Evolutionary conservation across 768 basidiomycete species (phyloP).

Genomic region (Macrocybe gigantea): DNA sequence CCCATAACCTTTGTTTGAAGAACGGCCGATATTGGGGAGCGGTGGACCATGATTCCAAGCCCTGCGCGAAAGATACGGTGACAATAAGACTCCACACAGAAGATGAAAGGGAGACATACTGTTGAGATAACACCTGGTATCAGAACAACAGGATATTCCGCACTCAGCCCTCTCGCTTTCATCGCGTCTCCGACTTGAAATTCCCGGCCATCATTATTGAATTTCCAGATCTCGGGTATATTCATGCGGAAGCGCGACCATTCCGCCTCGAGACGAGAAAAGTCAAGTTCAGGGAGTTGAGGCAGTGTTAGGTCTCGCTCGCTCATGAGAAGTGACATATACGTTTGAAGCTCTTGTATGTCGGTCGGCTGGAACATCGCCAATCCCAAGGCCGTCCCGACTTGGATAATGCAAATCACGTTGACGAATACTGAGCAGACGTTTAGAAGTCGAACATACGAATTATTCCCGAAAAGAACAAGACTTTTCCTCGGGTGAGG

Average conservation of each 20-base stretch:
- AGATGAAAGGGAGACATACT: slow-evolving; percentile 29
- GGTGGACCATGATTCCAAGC: slow-evolving; percentile 93
- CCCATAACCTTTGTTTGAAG: slow-evolving; percentile 88
- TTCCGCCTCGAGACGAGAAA: slow-evolving; percentile 64
- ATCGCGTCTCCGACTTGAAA: slow-evolving; percentile 72
- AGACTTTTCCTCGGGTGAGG: no score
- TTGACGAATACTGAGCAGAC: no score
- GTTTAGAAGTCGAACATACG: no score
- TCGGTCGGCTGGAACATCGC: slow-evolving; percentile 61
- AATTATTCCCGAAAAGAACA: no score
- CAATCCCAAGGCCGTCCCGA: slow-evolving; percentile 61
- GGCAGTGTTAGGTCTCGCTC: slow-evolving; percentile 67
- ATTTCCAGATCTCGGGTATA: slow-evolving; percentile 79
- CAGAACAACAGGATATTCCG: slow-evolving; percentile 76
- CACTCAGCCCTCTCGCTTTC: slow-evolving; percentile 56
- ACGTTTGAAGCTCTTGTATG: slow-evolving; percentile 63
- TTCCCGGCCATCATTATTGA: slow-evolving; percentile 75
- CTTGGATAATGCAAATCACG: slow-evolving; percentile 22
- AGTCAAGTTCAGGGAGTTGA: slow-evolving; percentile 57
- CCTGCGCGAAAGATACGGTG: slow-evolving; percentile 29
- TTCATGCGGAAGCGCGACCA: slow-evolving; percentile 62
- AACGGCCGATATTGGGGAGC: slow-evolving; percentile 77
- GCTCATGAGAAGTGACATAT: slow-evolving; percentile 59
- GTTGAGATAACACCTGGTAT: slow-evolving; percentile 90
- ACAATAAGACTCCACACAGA: not conserved